Evolutionary conservation across 1,284 basidiomycete species (phyloP).

Genomic region (Coniferiporia weirii): DNA sequence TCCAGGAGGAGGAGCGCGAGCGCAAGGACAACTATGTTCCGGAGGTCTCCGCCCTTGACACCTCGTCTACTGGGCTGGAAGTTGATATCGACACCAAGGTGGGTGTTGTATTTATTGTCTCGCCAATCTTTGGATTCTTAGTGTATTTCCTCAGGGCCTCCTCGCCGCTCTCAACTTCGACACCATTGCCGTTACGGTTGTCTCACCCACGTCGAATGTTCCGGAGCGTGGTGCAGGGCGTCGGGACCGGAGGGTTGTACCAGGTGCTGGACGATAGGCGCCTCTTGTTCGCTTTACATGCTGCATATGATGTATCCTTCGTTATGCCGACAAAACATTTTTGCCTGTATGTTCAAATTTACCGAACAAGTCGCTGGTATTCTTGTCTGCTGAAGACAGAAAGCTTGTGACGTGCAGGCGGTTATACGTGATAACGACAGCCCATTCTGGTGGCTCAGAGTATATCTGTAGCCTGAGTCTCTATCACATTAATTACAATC

Average conservation of each 20-base stretch:
- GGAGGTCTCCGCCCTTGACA: conserved; percentile 92
- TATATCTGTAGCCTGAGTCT: too few species aligned
- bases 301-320: background rate
- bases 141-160: conserved; percentile 54
- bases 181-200: conserved; percentile 70
- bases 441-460: too few species aligned
- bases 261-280: conserved; percentile 59
- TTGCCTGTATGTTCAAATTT: too few species aligned
- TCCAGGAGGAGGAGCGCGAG: conserved; percentile 99
- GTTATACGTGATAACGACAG: too few species aligned
- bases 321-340: background rate
- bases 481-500: too few species aligned
- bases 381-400: too few species aligned
- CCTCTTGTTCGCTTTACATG: background rate
- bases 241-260: conserved; percentile 76
- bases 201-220: conserved; percentile 59
- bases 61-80: conserved; percentile 67
- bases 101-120: conserved; percentile 25
- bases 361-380: too few species aligned
- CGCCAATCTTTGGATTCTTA: conserved; percentile 1
- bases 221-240: conserved; percentile 65
- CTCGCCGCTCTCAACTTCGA: conserved; percentile 91
- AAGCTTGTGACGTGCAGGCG: too few species aligned
- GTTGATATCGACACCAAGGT: conserved; percentile 92
- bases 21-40: conserved; percentile 99